Evolutionary conservation across 2,329 filamentous ascomycete species (phyloP).

Genomic region (Ophiostoma quercus): DNA sequence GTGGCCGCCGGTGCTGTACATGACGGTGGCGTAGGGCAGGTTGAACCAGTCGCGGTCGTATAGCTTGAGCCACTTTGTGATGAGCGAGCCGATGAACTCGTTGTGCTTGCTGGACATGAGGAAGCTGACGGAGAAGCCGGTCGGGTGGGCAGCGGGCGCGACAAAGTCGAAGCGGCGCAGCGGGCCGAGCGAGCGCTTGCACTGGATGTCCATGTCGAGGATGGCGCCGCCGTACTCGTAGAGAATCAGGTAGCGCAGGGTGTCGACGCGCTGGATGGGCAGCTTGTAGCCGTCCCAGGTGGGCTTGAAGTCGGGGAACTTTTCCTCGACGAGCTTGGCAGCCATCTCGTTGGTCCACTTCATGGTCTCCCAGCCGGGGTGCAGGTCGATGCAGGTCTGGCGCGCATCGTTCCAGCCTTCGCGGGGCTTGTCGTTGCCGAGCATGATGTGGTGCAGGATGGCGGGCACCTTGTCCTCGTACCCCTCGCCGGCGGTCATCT

Average conservation of each 20-base stretch:
- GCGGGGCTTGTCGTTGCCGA: slow-evolving; percentile 8
- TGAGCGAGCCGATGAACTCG: slow-evolving; percentile 17
- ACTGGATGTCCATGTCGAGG: slow-evolving; percentile 23
- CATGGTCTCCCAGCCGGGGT: slow-evolving; percentile 20
- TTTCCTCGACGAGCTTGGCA: slow-evolving; percentile 56
- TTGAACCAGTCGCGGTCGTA: slow-evolving; percentile 21
- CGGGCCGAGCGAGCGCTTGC: slow-evolving; percentile 22
- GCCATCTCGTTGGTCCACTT: slow-evolving; percentile 22
- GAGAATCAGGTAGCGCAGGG: slow-evolving; percentile 74
- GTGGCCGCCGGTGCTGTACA: slow-evolving; percentile 23
- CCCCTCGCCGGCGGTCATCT: slow-evolving; percentile 17
- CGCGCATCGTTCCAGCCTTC: slow-evolving; percentile 19
- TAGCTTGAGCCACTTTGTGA: slow-evolving; percentile 17
- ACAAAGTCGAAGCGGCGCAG: slow-evolving; percentile 23
- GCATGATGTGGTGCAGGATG: slow-evolving; percentile 22
- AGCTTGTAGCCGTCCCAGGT: slow-evolving; percentile 70
- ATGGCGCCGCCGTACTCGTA: slow-evolving; percentile 60
- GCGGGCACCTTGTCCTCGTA: slow-evolving; percentile 19
- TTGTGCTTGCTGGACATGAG: slow-evolving; percentile 22
- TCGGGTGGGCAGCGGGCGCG: slow-evolving; percentile 19
- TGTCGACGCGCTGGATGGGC: slow-evolving; percentile 70
- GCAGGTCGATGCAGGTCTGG: slow-evolving; percentile 21
- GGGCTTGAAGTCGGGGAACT: slow-evolving; percentile 72
- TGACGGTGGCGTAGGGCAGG: slow-evolving; percentile 22
- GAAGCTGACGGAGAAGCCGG: slow-evolving; percentile 22